Conservation (phyloP, 108 stramenopile species). For the Bacterosira constricta region DNA sequence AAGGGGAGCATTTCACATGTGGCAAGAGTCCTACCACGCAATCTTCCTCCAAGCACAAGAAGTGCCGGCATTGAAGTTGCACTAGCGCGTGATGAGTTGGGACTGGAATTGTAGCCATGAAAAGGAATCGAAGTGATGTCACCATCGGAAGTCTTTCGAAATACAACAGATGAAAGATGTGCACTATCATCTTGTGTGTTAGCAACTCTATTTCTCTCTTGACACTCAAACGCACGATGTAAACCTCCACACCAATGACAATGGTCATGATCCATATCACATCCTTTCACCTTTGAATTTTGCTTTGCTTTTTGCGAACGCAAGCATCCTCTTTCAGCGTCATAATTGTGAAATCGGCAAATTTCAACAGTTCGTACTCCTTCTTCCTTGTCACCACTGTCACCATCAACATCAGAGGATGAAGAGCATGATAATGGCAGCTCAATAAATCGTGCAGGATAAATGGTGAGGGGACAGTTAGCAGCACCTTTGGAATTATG, state of each 20-base stretch:
- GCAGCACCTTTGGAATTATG: slow-evolving; percentile 16
- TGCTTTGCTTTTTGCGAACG: slow-evolving; percentile 15
- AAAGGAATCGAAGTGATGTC: background rate
- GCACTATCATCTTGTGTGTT: background rate
- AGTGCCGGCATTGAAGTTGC: slow-evolving; percentile 5
- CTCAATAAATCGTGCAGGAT: slow-evolving; percentile 32
- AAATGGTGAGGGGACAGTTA: slow-evolving; percentile 24
- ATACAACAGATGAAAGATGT: slow-evolving; percentile 5
- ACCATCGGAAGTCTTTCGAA: slow-evolving; percentile 7
- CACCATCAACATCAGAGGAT: background rate
- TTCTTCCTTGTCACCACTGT: background rate
- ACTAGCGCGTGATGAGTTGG: background rate
- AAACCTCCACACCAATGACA: slow-evolving; percentile 33
- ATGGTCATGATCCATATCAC: slow-evolving; percentile 30
- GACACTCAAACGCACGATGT: slow-evolving; percentile 35
- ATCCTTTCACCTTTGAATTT: slow-evolving; percentile 12
- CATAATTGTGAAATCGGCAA: slow-evolving; percentile 45
- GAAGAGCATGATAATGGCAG: background rate
- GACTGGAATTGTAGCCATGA: background rate
- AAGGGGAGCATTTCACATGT: slow-evolving; percentile 35
- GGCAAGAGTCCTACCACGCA: slow-evolving; percentile 30
- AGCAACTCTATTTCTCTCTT: background rate
- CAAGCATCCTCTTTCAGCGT: slow-evolving; percentile 37
- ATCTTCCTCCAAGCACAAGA: slow-evolving; percentile 34
- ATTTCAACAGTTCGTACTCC: slow-evolving; percentile 29